Percentiles rank a stretch among this genome's conserved stretches.
Evolutionary conservation across 75 land plant species (phyloP).

Genomic region (Cryptomeria japonica): DNA sequence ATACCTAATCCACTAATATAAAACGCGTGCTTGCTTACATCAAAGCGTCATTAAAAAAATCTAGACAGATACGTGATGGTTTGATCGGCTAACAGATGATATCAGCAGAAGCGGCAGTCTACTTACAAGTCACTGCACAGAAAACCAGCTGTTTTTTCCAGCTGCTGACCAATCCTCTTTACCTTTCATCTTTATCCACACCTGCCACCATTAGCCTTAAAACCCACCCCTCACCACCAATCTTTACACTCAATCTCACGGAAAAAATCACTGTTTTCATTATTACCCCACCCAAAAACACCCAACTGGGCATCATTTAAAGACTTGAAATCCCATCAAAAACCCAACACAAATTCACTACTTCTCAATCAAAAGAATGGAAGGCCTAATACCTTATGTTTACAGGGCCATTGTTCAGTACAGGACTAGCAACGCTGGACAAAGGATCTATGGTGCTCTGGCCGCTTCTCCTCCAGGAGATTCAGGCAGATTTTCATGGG

Average conservation of each 20-base stretch:
- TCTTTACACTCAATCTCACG: not conserved
- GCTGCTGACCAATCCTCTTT: no score
- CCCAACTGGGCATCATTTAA: no score
- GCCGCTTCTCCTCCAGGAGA: not conserved
- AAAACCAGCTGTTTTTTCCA: not conserved
- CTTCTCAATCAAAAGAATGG: constrained; percentile 16
- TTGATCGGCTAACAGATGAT: not conserved
- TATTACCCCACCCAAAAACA: no score
- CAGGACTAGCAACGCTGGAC: constrained; percentile 14
- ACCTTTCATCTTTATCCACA: not conserved
- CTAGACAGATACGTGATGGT: no score
- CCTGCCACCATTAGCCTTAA: not conserved
- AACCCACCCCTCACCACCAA: not conserved
- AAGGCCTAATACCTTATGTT: constrained; percentile 50
- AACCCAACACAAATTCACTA: no score
- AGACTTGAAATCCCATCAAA: no score
- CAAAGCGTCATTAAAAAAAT: no score
- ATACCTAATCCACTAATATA: no score
- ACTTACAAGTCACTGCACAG: not conserved
- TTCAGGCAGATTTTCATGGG: constrained; percentile 26
- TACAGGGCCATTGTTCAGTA: constrained; percentile 41
- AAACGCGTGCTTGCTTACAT: no score
- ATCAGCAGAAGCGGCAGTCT: not conserved
- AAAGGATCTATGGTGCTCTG: not conserved
- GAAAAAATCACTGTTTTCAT: no score